Evolutionary conservation across 352 stramenopile genomes (phyloP).

Genomic region (Elongisporangium undulatum): DNA sequence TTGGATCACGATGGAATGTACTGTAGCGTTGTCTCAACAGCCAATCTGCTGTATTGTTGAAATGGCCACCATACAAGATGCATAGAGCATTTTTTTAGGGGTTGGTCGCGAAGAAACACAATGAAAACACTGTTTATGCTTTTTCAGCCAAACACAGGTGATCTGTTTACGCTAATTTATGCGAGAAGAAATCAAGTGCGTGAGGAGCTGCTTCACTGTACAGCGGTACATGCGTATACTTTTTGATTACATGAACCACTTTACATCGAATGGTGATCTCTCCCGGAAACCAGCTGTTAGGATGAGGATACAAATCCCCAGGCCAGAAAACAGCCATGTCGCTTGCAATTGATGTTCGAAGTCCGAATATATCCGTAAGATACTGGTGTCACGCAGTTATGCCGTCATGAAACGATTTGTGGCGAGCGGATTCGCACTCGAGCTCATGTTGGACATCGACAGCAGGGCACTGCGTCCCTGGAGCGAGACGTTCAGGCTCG

Average conservation of each 20-base stretch:
- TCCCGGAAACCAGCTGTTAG: neutral
- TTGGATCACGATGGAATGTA: neutral
- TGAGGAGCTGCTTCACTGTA: neutral
- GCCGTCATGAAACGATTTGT: conserved; percentile 42
- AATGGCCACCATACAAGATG: too few species aligned
- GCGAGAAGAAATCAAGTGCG: neutral
- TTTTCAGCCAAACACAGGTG: too few species aligned
- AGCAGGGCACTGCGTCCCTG: conserved; percentile 13
- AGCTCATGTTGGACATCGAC: conserved; percentile 45
- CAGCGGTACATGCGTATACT: neutral
- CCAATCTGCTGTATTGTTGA: too few species aligned
- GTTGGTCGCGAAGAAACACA: neutral
- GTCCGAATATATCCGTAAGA: neutral
- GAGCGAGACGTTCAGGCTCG: conserved; percentile 12
- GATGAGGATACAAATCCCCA: neutral
- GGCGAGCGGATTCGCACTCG: conserved; percentile 41
- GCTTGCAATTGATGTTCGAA: too few species aligned
- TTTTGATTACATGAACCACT: neutral
- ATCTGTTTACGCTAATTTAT: neutral
- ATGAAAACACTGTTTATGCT: neutral
- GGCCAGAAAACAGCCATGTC: neutral
- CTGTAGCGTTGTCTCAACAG: neutral
- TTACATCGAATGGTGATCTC: neutral
- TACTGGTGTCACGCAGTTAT: neutral
- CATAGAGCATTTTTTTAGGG: too few species aligned